A percentile compares a stretch with the other conserved stretches of the same genome.
phyloP scores from a whole-genome alignment of 805 yeast species.

The Yarrowia sp. region DNA sequence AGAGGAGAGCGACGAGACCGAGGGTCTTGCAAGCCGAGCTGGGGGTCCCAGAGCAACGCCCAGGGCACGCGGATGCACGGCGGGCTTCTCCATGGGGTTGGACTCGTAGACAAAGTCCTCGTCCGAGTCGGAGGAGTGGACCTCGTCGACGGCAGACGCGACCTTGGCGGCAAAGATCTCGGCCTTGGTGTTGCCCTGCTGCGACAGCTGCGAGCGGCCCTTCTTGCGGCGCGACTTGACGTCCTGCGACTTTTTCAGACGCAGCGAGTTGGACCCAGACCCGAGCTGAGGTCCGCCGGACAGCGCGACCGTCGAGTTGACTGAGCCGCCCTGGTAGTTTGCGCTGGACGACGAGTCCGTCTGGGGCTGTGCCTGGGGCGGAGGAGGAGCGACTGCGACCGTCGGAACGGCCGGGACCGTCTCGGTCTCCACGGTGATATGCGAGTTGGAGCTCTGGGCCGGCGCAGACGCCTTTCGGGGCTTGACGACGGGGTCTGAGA shows the following conservation, averaged over 20 bases:
- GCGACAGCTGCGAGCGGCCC: constrained; percentile 29
- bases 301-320: constrained; percentile 12
- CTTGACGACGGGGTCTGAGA: constrained; percentile 11
- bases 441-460: constrained; percentile 15
- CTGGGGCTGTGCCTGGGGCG: constrained; percentile 12
- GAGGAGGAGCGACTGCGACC: constrained; percentile 37
- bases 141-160: constrained; percentile 91
- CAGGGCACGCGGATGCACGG: background rate
- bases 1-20: constrained; percentile 14
- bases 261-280: background rate
- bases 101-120: constrained; percentile 95
- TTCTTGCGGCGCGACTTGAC: constrained; percentile 44
- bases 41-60: constrained; percentile 9
- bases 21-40: constrained; percentile 7
- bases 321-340: background rate
- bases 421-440: constrained; percentile 60
- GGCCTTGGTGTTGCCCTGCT: constrained; percentile 62
- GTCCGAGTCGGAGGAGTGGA: constrained; percentile 75
- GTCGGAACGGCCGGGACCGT: constrained; percentile 52
- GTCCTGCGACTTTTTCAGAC: constrained; percentile 27
- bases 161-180: constrained; percentile 93
- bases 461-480: constrained; percentile 23
- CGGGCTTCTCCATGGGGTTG: constrained; percentile 33
- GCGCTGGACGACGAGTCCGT: background rate
- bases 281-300: constrained; percentile 17